Conservation (phyloP, 768 basidiomycete genomes). For the Cubamyces lactineus region DNA sequence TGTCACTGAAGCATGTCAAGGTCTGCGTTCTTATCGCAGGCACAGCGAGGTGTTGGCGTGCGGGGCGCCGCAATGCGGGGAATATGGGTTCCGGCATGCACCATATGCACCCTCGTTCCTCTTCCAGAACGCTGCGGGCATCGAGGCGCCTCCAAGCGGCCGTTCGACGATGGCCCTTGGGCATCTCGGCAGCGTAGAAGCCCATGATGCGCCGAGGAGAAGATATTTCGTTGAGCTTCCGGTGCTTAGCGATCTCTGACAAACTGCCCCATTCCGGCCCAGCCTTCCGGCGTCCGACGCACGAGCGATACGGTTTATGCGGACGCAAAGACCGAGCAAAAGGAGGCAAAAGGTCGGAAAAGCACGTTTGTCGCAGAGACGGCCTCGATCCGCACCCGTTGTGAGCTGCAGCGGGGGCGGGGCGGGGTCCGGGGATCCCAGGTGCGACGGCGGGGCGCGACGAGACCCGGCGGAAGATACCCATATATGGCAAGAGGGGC, state of each 20-base stretch:
- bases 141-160: background rate
- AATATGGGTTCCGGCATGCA: too few species aligned
- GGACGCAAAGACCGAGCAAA: background rate
- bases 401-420: background rate
- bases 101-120: background rate
- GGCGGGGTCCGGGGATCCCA: slow-evolving; percentile 5
- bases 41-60: too few species aligned
- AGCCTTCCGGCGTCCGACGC: background rate
- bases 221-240: slow-evolving; percentile 4
- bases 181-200: background rate
- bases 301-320: background rate
- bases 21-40: too few species aligned
- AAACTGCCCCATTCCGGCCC: background rate
- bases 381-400: background rate
- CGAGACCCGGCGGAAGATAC: background rate
- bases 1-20: too few species aligned
- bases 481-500: background rate
- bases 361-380: background rate
- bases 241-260: slow-evolving; percentile 9
- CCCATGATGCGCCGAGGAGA: slow-evolving; percentile 1
- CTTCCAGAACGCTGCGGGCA: slow-evolving; percentile 1
- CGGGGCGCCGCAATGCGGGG: too few species aligned
- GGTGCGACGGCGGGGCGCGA: background rate
- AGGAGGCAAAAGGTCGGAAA: background rate
- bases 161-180: background rate